phyloP scores from a whole-genome alignment of 208 protist genomes.

The Zelonia costaricensis region DNA sequence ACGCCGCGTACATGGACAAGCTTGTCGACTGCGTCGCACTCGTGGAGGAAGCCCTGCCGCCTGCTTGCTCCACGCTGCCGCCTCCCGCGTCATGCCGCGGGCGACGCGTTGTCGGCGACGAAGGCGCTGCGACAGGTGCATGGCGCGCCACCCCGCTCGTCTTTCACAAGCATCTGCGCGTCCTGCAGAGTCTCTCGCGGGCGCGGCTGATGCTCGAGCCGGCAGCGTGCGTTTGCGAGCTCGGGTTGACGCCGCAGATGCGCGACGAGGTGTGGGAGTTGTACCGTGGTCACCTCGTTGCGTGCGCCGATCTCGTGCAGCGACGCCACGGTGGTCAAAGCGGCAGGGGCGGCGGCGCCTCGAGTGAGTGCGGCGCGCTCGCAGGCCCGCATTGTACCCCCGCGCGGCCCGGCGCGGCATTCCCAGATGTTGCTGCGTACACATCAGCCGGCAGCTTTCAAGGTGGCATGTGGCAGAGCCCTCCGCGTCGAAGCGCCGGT shows the following conservation, averaged over 20 bases:
- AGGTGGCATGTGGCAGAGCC: too few species aligned
- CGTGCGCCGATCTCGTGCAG: constrained; percentile 31
- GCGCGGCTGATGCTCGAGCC: constrained; percentile 55
- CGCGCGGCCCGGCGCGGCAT: too few species aligned
- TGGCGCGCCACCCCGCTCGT: constrained; percentile 6
- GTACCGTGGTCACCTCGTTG: constrained; percentile 55
- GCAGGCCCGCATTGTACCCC: too few species aligned
- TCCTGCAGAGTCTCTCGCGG: constrained; percentile 46
- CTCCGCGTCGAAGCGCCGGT: too few species aligned
- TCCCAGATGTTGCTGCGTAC: too few species aligned
- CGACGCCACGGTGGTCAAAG: not conserved
- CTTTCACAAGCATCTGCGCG: constrained; percentile 33
- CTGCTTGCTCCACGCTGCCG: constrained; percentile 6
- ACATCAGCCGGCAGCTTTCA: too few species aligned
- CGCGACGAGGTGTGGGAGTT: constrained; percentile 61
- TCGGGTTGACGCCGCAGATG: constrained; percentile 31
- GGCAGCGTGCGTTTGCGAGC: constrained; percentile 3
- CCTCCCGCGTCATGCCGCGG: constrained; percentile 21
- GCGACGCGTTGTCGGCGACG: not conserved
- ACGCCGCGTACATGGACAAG: constrained; percentile 12
- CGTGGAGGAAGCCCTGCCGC: constrained; percentile 13
- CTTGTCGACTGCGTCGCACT: constrained; percentile 15
- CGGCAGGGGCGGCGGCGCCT: too few species aligned
- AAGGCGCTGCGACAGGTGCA: not conserved
- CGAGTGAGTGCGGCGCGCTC: too few species aligned